A percentile compares a stretch with the other conserved stretches of the same genome.
Evolutionary conservation across 2,329 filamentous ascomycete species (phyloP).

Genomic region (Lachnellula cervina): DNA sequence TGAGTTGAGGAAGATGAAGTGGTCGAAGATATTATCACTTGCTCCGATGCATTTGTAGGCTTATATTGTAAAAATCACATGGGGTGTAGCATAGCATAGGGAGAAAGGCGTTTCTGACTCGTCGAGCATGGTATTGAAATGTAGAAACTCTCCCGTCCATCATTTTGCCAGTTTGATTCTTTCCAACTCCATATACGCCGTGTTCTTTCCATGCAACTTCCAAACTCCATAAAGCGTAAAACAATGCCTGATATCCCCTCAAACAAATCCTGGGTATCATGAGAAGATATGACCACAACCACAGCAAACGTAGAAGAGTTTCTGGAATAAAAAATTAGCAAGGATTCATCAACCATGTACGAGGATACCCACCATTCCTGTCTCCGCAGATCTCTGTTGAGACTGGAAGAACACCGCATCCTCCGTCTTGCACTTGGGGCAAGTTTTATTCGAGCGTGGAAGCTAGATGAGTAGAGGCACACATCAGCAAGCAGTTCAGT

Average conservation of each 20-base stretch:
- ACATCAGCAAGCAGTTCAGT: constrained; percentile 34
- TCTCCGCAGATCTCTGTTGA: constrained; percentile 93
- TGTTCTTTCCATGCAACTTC: not conserved
- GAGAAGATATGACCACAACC: constrained; percentile 85
- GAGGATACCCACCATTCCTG: constrained; percentile 77
- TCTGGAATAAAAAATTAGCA: constrained; percentile 46
- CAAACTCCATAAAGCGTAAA: not conserved
- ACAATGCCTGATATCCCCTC: constrained; percentile 1
- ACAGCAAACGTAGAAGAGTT: constrained; percentile 92
- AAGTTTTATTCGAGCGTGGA: constrained; percentile 80
- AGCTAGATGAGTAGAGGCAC: constrained; percentile 58
- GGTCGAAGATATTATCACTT: constrained; percentile 97
- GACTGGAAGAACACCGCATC: constrained; percentile 99
- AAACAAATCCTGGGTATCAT: constrained; percentile 31
- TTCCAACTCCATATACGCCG: constrained; percentile 1
- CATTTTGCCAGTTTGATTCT: not conserved
- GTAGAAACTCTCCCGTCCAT: constrained; percentile 10
- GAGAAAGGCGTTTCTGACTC: constrained; percentile 19
- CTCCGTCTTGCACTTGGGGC: constrained; percentile 76
- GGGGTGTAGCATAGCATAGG: constrained; percentile 28
- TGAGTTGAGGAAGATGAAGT: constrained; percentile 86
- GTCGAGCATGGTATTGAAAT: constrained; percentile 12
- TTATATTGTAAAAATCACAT: constrained; percentile 15
- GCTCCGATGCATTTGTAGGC: constrained; percentile 73
- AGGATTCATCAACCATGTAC: not conserved